phyloP scores from a whole-genome alignment of 805 yeast genomes.

The Lipomyces chichibuensis region DNA sequence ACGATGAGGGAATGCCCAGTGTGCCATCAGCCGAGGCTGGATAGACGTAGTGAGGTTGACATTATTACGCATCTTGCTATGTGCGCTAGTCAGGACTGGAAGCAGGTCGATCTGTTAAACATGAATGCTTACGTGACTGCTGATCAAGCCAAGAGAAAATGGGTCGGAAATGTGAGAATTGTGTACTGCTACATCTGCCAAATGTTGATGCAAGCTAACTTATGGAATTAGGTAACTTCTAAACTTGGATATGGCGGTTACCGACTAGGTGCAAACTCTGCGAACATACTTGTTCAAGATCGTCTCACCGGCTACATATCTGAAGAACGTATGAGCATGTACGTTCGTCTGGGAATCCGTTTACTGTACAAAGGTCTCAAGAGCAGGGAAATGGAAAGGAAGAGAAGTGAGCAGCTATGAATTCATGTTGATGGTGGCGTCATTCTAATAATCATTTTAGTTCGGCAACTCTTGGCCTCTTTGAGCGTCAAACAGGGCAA shows the following conservation, averaged over 20 bases:
- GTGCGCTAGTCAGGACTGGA: slow-evolving; percentile 80
- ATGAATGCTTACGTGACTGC: slow-evolving; percentile 75
- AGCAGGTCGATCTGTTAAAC: slow-evolving; percentile 63
- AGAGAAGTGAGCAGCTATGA: slow-evolving; percentile 42
- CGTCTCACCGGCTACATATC: slow-evolving; percentile 82
- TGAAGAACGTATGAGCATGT: slow-evolving; percentile 90
- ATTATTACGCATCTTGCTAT: slow-evolving; percentile 85
- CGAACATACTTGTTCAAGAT: slow-evolving; percentile 92
- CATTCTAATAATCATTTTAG: slow-evolving; percentile 27
- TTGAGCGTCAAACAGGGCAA: slow-evolving; percentile 79
- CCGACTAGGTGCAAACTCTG: slow-evolving; percentile 84
- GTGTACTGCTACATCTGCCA: neutral
- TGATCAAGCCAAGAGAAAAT: slow-evolving; percentile 78
- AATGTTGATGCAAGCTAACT: neutral
- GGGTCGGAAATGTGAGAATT: slow-evolving; percentile 68
- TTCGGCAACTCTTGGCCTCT: slow-evolving; percentile 62
- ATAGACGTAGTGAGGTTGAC: slow-evolving; percentile 61
- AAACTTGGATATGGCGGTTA: slow-evolving; percentile 88
- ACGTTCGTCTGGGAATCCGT: slow-evolving; percentile 85
- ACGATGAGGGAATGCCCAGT: slow-evolving; percentile 76
- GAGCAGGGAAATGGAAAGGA: slow-evolving; percentile 57
- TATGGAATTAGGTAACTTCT: slow-evolving; percentile 54
- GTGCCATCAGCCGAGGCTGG: slow-evolving; percentile 65
- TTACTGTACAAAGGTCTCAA: slow-evolving; percentile 75
- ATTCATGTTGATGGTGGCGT: neutral